phyloP scores from a whole-genome alignment of 495 filamentous ascomycete species.

The Daldinia concentrica region DNA sequence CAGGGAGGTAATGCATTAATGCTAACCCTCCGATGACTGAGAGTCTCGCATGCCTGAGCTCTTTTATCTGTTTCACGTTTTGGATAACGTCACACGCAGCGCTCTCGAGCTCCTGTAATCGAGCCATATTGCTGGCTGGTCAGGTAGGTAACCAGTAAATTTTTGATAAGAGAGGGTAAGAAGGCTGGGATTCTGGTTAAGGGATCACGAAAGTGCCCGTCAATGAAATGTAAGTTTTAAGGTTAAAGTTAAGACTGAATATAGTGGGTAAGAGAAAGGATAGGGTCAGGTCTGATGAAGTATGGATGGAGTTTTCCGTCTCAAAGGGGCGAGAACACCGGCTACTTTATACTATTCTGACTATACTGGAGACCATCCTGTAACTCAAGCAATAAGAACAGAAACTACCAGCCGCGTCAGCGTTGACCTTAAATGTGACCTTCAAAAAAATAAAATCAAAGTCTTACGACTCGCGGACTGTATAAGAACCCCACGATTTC shows the following conservation, averaged over 20 bases:
- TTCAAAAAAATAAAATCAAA: slow-evolving; percentile 3
- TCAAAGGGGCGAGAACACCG: not conserved
- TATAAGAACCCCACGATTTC: slow-evolving; percentile 6
- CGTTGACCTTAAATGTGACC: slow-evolving; percentile 6
- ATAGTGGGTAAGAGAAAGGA: slow-evolving; percentile 20
- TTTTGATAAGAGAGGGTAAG: not conserved
- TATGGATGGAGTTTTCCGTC: slow-evolving; percentile 7
- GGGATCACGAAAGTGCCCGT: not conserved
- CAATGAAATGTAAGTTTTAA: slow-evolving; percentile 1
- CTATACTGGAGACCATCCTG: slow-evolving; percentile 13
- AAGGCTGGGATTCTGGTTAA: not conserved
- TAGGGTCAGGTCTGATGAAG: slow-evolving; percentile 21
- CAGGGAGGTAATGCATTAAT: slow-evolving; percentile 40
- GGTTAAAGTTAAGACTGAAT: not conserved
- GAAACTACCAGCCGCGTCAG: not conserved
- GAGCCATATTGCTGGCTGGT: slow-evolving; percentile 16
- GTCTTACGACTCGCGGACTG: slow-evolving; percentile 32
- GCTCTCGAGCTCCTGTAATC: slow-evolving; percentile 36
- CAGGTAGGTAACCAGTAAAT: not conserved
- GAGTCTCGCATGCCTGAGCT: slow-evolving; percentile 36
- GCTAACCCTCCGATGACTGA: slow-evolving; percentile 42
- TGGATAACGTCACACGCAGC: slow-evolving; percentile 42
- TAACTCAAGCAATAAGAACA: not conserved
- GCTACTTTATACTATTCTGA: slow-evolving; percentile 26
- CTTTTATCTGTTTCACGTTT: slow-evolving; percentile 43